Conservation (phyloP, 1,139 yeast genomes). For the Pneumocystis wakefieldiae region DNA sequence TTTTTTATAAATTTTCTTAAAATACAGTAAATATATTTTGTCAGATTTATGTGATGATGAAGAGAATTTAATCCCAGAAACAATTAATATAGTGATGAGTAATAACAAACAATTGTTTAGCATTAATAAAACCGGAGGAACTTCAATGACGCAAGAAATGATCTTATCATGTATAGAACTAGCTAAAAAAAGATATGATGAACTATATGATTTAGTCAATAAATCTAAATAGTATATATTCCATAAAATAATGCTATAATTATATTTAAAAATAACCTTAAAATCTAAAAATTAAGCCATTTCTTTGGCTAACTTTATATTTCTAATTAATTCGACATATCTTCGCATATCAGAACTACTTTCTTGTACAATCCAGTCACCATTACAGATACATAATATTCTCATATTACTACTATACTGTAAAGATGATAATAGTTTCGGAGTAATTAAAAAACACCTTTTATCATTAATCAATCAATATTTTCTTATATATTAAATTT, state of each 20-base stretch:
- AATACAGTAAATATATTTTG: neutral
- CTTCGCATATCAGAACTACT: conserved; percentile 19
- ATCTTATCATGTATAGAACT: neutral
- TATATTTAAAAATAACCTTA: neutral
- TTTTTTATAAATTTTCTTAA: neutral
- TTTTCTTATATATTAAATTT: conserved; percentile 3
- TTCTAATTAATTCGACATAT: neutral
- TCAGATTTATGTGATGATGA: conserved; percentile 13
- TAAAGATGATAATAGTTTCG: conserved; percentile 68
- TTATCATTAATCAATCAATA: conserved; percentile 26
- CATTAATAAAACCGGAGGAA: neutral
- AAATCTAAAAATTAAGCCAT: neutral
- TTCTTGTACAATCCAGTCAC: conserved; percentile 21
- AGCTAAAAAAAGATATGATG: neutral
- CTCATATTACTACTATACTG: conserved; percentile 71
- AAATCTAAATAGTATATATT: neutral
- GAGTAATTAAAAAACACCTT: conserved; percentile 72
- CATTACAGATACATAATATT: conserved; percentile 76
- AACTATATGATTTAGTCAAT: neutral
- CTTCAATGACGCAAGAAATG: neutral
- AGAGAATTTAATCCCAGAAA: conserved; percentile 9
- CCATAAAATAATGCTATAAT: neutral
- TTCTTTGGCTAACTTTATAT: neutral
- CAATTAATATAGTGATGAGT: conserved; percentile 1
- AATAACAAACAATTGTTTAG: neutral